Conservation (phyloP, 2,329 filamentous ascomycete genomes). For the Microsporum canis region DNA sequence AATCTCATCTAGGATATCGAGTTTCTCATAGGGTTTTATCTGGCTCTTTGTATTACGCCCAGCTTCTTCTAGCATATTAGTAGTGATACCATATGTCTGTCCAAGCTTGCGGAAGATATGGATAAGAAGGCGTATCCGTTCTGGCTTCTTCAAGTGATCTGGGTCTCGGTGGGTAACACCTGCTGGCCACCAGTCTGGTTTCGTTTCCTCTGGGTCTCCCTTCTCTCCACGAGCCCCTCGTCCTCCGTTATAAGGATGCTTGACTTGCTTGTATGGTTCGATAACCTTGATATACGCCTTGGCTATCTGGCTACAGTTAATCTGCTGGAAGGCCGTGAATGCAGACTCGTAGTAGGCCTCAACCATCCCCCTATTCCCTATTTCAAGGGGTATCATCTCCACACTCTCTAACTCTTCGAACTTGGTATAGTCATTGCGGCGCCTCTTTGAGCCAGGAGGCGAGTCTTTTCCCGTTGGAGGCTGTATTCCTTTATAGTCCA, state of each 20-base stretch:
- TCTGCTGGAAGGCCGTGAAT: constrained; percentile 35
- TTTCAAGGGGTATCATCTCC: constrained; percentile 17
- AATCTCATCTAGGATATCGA: constrained; percentile 32
- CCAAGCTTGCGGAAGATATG: constrained; percentile 32
- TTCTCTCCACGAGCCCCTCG: constrained; percentile 28
- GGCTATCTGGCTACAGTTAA: constrained; percentile 34
- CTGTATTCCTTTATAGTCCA: too few relatives aligned
- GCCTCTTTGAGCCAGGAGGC: background rate
- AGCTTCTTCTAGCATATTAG: constrained; percentile 31
- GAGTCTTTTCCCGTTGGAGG: background rate
- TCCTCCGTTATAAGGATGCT: constrained; percentile 40
- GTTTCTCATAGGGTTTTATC: constrained; percentile 25
- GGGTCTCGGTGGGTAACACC: constrained; percentile 38
- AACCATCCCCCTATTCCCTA: constrained; percentile 31
- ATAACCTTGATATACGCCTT: constrained; percentile 38
- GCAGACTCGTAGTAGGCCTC: constrained; percentile 36
- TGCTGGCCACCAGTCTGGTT: constrained; percentile 18
- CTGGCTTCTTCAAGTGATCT: constrained; percentile 38
- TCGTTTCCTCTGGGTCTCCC: constrained; percentile 34
- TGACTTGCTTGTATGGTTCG: constrained; percentile 38
- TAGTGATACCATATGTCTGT: constrained; percentile 24
- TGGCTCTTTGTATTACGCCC: constrained; percentile 27
- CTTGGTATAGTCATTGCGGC: background rate
- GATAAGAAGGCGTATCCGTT: constrained; percentile 29
- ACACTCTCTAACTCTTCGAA: background rate